phyloP scores from a whole-genome alignment of 1,139 yeast species.

The Magnusiomyces fungicola region DNA sequence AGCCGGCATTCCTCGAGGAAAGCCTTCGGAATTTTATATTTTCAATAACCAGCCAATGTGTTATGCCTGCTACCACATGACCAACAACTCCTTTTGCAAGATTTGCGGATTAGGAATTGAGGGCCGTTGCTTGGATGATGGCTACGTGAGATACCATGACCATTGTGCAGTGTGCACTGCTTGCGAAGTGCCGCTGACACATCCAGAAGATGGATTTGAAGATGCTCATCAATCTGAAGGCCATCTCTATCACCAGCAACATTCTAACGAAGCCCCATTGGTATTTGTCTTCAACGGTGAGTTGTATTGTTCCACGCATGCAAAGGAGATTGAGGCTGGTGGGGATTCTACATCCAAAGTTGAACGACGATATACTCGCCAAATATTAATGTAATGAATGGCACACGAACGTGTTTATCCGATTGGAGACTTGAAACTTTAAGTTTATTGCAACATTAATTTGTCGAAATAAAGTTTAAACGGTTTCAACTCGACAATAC shows the following conservation, averaged over 20 bases:
- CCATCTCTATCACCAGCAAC: neutral
- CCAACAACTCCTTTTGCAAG: slow-evolving; percentile 68
- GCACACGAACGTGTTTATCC: neutral
- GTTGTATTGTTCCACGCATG: slow-evolving; percentile 2
- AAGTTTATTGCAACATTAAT: too few species aligned
- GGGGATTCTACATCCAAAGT: neutral
- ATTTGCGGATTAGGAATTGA: slow-evolving; percentile 72
- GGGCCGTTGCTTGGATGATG: slow-evolving; percentile 53
- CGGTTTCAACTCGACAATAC: too few species aligned
- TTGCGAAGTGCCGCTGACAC: neutral
- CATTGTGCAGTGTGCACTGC: slow-evolving; percentile 19
- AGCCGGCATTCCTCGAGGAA: slow-evolving; percentile 2
- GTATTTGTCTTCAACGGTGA: neutral
- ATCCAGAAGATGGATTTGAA: too few species aligned
- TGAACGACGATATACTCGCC: slow-evolving; percentile 1
- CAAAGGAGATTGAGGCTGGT: neutral
- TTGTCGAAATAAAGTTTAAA: too few species aligned
- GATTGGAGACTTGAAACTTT: neutral
- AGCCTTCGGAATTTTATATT: slow-evolving; percentile 57
- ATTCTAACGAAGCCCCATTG: neutral
- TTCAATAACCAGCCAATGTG: slow-evolving; percentile 76
- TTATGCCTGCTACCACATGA: slow-evolving; percentile 63
- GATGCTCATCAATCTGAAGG: neutral
- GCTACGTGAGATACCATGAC: slow-evolving; percentile 26
- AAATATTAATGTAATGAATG: neutral